These are phyloP conservation scores for Kregervanrija delftensis DNA, from an alignment of 805 yeast species.

Conservation along the genomic window DNA sequence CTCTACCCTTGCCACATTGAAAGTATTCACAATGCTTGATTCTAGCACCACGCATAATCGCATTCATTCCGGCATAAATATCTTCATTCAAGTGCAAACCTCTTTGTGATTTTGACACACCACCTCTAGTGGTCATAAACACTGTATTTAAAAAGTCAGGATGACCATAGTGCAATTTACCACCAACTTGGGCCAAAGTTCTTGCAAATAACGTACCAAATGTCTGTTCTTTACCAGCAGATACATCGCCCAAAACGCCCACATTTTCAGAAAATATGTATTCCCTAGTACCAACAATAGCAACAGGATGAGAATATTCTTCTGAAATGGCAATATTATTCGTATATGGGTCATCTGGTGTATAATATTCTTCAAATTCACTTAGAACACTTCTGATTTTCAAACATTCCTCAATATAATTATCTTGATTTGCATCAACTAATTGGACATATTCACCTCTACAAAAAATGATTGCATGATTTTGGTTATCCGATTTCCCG, in stretches of 20 bases:
- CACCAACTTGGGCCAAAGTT: constrained; percentile 75
- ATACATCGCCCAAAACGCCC: constrained; percentile 78
- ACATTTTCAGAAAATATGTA: constrained; percentile 77
- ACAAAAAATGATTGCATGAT: constrained; percentile 64
- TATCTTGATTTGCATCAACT: constrained; percentile 80
- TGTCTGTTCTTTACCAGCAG: constrained; percentile 85
- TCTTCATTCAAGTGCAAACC: constrained; percentile 82
- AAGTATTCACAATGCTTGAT: constrained; percentile 78
- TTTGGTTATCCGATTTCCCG: constrained; percentile 81
- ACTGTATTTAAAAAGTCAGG: constrained; percentile 74
- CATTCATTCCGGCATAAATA: constrained; percentile 82
- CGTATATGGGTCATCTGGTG: constrained; percentile 21
- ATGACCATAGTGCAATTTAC: constrained; percentile 81
- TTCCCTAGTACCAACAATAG: constrained; percentile 79
- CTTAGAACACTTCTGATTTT: constrained; percentile 69
- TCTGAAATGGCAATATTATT: constrained; percentile 8
- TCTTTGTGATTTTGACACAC: constrained; percentile 79
- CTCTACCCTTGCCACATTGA: constrained; percentile 86
- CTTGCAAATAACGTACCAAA: constrained; percentile 81
- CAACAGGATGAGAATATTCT: constrained; percentile 47
- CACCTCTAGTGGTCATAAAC: constrained; percentile 81
- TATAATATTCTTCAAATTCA: constrained; percentile 58
- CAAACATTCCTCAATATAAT: constrained; percentile 74
- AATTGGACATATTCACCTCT: constrained; percentile 79
- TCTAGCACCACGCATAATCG: constrained; percentile 71